These are phyloP conservation scores for Passalora sequoiae DNA, from an alignment of 2,329 filamentous ascomycete species.

Conservation along the genomic window DNA sequence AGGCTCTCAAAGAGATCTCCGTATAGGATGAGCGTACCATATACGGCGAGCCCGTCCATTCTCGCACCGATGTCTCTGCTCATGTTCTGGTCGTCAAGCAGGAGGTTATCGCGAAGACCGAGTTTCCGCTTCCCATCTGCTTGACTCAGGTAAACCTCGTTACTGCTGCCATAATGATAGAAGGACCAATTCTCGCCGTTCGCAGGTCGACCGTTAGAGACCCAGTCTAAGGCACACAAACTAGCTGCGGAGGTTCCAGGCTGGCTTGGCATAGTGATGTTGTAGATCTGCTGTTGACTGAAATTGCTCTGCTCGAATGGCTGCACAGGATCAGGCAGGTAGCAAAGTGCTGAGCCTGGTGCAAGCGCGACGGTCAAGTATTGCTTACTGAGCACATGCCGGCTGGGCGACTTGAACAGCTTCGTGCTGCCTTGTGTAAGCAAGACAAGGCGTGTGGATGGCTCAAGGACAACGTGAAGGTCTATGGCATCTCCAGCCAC, in stretches of 20 bases:
- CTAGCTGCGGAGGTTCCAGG: constrained; percentile 32
- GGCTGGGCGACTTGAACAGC: constrained; percentile 73
- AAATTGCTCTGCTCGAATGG: constrained; percentile 82
- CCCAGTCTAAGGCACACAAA: constrained; percentile 87
- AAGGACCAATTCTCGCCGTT: constrained; percentile 88
- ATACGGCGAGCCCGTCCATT: constrained; percentile 70
- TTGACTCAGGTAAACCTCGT: constrained; percentile 68
- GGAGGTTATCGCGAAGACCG: constrained; percentile 77
- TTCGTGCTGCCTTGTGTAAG: constrained; percentile 79
- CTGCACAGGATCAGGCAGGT: constrained; percentile 86
- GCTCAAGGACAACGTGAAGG: constrained; percentile 62
- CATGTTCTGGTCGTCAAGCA: constrained; percentile 50
- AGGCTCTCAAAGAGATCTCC: constrained; percentile 64
- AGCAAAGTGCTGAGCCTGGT: constrained; percentile 50
- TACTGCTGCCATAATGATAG: constrained; percentile 70
- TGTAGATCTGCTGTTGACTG: constrained; percentile 76
- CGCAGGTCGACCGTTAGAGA: constrained; percentile 78
- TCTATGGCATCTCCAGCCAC: constrained; percentile 80
- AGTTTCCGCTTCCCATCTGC: constrained; percentile 48
- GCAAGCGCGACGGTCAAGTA: constrained; percentile 46
- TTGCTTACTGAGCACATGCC: constrained; percentile 34
- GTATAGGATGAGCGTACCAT: constrained; percentile 79
- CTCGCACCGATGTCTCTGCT: constrained; percentile 40
- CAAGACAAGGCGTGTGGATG: constrained; percentile 59
- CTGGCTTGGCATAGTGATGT: constrained; percentile 27